Conservation (phyloP, 805 yeast genomes). For the Ogataea thermomethanolica region DNA sequence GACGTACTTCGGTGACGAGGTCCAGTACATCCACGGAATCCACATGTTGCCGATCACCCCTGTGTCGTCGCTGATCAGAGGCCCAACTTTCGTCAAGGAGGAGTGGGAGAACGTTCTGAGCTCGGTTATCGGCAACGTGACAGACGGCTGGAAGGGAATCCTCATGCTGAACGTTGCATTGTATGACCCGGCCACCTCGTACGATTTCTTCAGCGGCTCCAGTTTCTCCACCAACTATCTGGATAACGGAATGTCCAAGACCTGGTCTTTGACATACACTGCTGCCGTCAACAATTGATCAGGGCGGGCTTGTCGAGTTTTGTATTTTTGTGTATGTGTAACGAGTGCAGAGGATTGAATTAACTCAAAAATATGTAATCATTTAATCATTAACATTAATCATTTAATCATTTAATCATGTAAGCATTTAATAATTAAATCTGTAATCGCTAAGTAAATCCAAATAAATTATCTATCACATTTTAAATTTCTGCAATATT, state of each 20-base stretch:
- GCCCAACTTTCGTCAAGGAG: conserved; percentile 52
- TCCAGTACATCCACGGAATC: conserved; percentile 67
- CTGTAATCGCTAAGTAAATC: no score
- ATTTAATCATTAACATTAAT: no score
- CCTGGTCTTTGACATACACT: conserved; percentile 80
- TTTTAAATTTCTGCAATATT: conserved; percentile 6
- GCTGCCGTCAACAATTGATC: conserved; percentile 41
- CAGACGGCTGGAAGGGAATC: conserved; percentile 74
- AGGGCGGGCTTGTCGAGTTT: neutral
- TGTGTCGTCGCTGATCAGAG: conserved; percentile 57
- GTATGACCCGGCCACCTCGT: conserved; percentile 62
- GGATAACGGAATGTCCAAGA: conserved; percentile 82
- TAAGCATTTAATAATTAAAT: no score
- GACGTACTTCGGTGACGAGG: conserved; percentile 56
- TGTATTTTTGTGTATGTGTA: neutral
- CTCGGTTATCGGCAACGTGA: conserved; percentile 45
- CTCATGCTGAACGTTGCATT: conserved; percentile 74
- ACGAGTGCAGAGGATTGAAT: neutral
- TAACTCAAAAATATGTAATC: neutral
- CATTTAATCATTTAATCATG: no score
- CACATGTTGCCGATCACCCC: conserved; percentile 72
- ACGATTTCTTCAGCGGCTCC: conserved; percentile 54
- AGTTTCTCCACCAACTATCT: conserved; percentile 53
- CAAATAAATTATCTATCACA: no score
- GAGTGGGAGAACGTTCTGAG: conserved; percentile 62